These are phyloP conservation scores for Gymnopilus junonius DNA, from an alignment of 768 basidiomycete species.

Conservation along the genomic window DNA sequence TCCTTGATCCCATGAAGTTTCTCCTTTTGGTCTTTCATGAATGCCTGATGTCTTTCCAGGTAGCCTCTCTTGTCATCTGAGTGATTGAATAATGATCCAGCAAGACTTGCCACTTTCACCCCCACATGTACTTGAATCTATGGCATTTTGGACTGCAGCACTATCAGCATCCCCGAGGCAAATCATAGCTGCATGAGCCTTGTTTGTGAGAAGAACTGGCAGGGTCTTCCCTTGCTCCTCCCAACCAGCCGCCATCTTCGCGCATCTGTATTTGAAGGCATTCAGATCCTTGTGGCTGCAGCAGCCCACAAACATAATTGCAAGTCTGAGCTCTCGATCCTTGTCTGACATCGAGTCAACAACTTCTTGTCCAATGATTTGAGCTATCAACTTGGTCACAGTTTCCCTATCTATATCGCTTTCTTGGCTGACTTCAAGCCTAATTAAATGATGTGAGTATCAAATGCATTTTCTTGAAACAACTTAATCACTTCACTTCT, in stretches of 20 bases:
- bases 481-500: neutral
- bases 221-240: slow-evolving; percentile 8
- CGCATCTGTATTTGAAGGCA: slow-evolving; percentile 25
- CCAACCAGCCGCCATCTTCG: slow-evolving; percentile 17
- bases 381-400: neutral
- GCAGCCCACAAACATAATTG: slow-evolving; percentile 29
- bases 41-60: slow-evolving; percentile 3
- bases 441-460: neutral
- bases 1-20: neutral
- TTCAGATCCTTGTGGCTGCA: slow-evolving; percentile 38
- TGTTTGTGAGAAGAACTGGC: slow-evolving; percentile 30
- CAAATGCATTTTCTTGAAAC: neutral
- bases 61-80: slow-evolving; percentile 33
- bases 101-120: slow-evolving; percentile 24
- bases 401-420: neutral
- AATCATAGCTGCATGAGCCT: slow-evolving; percentile 27
- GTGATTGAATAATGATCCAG: slow-evolving; percentile 31
- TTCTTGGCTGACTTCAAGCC: neutral
- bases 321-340: neutral
- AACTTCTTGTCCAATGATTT: neutral
- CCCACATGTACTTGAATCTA: slow-evolving; percentile 27
- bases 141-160: slow-evolving; percentile 14
- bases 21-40: neutral
- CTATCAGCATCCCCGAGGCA: slow-evolving; percentile 8
- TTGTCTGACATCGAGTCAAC: neutral